phyloP scores from a whole-genome alignment of 805 yeast genomes.

The Kregervanrija pseudodelftensis region DNA sequence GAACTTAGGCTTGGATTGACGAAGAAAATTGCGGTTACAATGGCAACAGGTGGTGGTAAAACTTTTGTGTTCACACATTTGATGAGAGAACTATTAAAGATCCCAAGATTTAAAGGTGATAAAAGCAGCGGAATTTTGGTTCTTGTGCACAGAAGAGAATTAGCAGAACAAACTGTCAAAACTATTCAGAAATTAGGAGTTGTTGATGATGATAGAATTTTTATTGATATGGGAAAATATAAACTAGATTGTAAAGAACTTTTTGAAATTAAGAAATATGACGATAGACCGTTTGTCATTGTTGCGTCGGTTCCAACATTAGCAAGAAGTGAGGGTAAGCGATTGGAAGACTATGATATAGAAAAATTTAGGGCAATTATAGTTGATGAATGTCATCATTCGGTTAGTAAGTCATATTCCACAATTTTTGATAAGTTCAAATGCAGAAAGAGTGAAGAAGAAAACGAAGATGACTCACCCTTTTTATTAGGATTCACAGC shows the following conservation, averaged over 20 bases:
- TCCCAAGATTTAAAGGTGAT: slow-evolving; percentile 23
- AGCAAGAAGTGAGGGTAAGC: slow-evolving; percentile 26
- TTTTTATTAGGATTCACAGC: slow-evolving; percentile 84
- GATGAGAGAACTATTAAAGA: slow-evolving; percentile 32
- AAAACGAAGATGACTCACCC: slow-evolving; percentile 34
- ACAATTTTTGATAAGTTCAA: slow-evolving; percentile 53
- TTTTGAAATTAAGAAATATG: slow-evolving; percentile 1
- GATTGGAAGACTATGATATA: slow-evolving; percentile 52
- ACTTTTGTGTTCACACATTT: slow-evolving; percentile 69
- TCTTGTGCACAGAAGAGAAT: slow-evolving; percentile 75
- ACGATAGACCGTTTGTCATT: slow-evolving; percentile 35
- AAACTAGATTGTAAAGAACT: slow-evolving; percentile 28
- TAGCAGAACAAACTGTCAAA: slow-evolving; percentile 60
- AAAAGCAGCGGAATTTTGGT: slow-evolving; percentile 39
- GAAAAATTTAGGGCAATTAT: slow-evolving; percentile 62
- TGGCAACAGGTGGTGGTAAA: slow-evolving; percentile 95
- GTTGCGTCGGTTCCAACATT: slow-evolving; percentile 76
- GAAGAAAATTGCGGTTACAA: slow-evolving; percentile 65
- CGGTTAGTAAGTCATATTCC: slow-evolving; percentile 64
- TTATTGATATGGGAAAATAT: slow-evolving; percentile 58
- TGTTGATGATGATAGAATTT: slow-evolving; percentile 10
- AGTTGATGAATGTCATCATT: slow-evolving; percentile 91
- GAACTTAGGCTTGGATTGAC: slow-evolving; percentile 31
- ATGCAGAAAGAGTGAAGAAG: slow-evolving; percentile 34
- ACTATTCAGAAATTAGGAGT: slow-evolving; percentile 37